Evolutionary conservation across 345 rosid genomes (phyloP).

Genomic region (Camelina laxa): DNA sequence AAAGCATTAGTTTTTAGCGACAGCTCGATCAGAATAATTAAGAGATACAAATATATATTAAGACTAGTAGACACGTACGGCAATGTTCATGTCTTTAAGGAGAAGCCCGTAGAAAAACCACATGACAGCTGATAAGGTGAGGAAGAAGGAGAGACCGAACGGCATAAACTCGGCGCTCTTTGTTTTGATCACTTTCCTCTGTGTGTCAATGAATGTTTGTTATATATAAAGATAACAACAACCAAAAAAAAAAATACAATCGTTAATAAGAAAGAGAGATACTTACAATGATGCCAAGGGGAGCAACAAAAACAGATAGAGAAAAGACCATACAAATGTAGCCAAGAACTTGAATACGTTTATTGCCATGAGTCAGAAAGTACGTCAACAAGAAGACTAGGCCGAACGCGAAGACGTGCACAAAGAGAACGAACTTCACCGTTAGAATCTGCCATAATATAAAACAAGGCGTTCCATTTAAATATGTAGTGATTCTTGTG

Average conservation of each 20-base stretch:
- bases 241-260: background rate
- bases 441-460: conserved; percentile 55
- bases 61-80: conserved; percentile 59
- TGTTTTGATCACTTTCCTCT: conserved; percentile 86
- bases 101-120: conserved; percentile 93
- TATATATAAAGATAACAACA: background rate
- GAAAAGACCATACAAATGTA: conserved; percentile 81
- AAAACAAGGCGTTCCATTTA: background rate
- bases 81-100: conserved; percentile 61
- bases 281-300: conserved; percentile 83
- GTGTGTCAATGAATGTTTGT: background rate
- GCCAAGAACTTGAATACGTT: conserved; percentile 61
- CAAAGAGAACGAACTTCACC: conserved; percentile 51
- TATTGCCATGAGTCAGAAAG: conserved; percentile 48
- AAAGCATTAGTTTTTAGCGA: background rate
- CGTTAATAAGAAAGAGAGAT: conserved; percentile 11
- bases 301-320: conserved; percentile 74
- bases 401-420: conserved; percentile 72
- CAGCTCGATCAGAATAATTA: background rate
- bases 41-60: background rate
- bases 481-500: conserved; percentile 1
- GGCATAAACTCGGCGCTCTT: conserved; percentile 92
- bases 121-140: conserved; percentile 79
- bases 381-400: conserved; percentile 49
- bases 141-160: conserved; percentile 68